A percentile compares a stretch with the other conserved stretches of the same genome.
Evolutionary conservation across 2,329 filamentous ascomycete species (phyloP).

Genomic region (Fusarium sp.): DNA sequence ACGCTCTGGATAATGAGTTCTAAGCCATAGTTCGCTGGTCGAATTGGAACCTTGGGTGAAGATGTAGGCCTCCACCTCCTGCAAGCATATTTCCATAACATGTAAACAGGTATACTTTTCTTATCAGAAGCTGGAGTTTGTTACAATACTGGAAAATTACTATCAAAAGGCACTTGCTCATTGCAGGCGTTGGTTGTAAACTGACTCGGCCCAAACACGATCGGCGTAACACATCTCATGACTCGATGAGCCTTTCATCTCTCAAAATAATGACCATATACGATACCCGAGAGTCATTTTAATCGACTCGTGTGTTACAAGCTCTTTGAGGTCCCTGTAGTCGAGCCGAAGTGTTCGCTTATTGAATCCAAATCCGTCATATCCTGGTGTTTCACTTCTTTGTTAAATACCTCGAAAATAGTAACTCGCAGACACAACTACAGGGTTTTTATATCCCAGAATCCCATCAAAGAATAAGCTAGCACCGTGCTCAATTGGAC

Average conservation of each 20-base stretch:
- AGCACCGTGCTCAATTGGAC: background rate
- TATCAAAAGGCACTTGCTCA: conserved; percentile 31
- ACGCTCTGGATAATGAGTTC: conserved; percentile 74
- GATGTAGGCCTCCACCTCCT: too few relatives aligned
- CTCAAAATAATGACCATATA: accelerated
- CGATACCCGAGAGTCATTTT: accelerated
- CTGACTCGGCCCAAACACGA: background rate
- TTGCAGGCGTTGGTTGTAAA: background rate
- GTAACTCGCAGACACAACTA: background rate
- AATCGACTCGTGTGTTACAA: accelerated
- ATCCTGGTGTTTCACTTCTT: conserved; percentile 1
- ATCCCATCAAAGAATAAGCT: background rate
- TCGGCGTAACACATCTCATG: background rate
- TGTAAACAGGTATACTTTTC: too few relatives aligned
- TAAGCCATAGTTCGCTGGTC: conserved; percentile 35
- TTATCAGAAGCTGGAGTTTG: too few relatives aligned
- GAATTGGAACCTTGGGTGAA: too few relatives aligned
- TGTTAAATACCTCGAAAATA: conserved; percentile 17
- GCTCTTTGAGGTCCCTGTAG: background rate
- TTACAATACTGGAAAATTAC: conserved; percentile 61
- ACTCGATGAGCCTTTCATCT: background rate
- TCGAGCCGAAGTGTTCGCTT: background rate
- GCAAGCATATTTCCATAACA: too few relatives aligned
- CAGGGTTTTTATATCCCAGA: background rate
- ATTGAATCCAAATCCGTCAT: background rate